Evolutionary conservation across 2,329 filamentous ascomycete genomes (phyloP).

Genomic region (Ambrosiella cleistominuta): DNA sequence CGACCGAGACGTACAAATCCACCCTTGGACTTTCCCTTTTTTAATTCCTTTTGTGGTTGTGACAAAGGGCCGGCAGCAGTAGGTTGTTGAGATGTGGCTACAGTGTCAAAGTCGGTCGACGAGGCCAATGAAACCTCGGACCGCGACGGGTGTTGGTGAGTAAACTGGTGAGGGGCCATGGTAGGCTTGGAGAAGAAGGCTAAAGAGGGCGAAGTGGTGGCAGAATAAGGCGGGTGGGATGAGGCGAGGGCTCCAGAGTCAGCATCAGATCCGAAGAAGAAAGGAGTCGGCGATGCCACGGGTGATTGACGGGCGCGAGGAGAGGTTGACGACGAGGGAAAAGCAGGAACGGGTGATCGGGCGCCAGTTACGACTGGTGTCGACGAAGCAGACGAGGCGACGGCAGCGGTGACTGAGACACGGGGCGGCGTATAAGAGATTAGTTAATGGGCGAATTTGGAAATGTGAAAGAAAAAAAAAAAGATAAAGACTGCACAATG

Average conservation of each 20-base stretch:
- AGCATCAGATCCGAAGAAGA: neutral
- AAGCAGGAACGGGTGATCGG: neutral
- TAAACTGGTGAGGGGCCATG: slow-evolving; percentile 22
- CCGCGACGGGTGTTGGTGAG: slow-evolving; percentile 27
- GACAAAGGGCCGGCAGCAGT: neutral
- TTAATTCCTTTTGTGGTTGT: slow-evolving; percentile 16
- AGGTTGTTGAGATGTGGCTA: slow-evolving; percentile 5
- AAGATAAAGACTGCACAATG: neutral
- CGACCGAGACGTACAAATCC: slow-evolving; percentile 34
- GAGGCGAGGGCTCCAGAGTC: neutral
- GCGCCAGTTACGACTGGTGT: neutral
- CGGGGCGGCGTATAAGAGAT: neutral
- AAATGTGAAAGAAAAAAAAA: neutral
- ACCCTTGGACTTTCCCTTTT: slow-evolving; percentile 36
- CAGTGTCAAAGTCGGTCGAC: slow-evolving; percentile 28
- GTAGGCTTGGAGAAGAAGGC: slow-evolving; percentile 15
- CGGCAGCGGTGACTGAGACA: neutral
- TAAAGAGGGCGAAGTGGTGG: neutral
- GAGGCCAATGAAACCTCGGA: slow-evolving; percentile 37
- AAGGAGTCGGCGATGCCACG: neutral
- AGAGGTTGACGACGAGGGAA: neutral
- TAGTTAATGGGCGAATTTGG: neutral
- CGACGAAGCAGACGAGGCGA: neutral
- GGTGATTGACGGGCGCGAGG: neutral
- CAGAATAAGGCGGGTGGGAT: neutral